A percentile compares a stretch with the other conserved stretches of the same genome.
phyloP scores from a whole-genome alignment of 164 flowering plant species.

The Kingdonia uniflora region DNA sequence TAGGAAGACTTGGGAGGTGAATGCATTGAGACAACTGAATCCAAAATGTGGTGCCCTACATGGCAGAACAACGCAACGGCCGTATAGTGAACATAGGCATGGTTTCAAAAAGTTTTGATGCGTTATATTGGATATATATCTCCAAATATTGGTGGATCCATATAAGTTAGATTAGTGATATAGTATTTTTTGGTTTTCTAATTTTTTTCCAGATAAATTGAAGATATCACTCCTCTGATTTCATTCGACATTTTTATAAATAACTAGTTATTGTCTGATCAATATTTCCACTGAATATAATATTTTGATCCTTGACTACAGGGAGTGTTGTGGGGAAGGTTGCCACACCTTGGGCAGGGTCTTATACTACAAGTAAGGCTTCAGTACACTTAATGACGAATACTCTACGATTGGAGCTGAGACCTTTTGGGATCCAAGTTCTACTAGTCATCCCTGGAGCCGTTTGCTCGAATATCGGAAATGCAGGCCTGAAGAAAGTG shows the following conservation, averaged over 20 bases:
- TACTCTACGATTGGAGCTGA: conserved; percentile 38
- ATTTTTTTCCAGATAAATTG: too few species aligned
- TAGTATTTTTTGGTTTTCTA: too few species aligned
- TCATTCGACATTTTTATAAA: too few species aligned
- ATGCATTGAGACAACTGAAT: conserved; percentile 49
- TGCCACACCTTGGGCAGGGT: conserved; percentile 68
- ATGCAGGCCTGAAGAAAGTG: conserved; percentile 23
- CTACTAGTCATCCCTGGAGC: conserved; percentile 51
- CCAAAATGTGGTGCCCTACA: conserved; percentile 54
- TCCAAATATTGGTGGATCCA: too few species aligned
- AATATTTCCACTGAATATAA: too few species aligned
- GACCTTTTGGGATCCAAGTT: conserved; percentile 53
- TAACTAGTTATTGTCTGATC: too few species aligned
- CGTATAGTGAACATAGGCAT: conserved; percentile 31
- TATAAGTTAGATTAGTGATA: too few species aligned
- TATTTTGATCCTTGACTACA: too few species aligned
- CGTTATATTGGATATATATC: too few species aligned
- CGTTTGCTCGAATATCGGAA: conserved; percentile 43
- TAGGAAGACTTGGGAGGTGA: conserved; percentile 48
- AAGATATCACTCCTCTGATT: too few species aligned
- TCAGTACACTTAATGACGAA: conserved; percentile 48
- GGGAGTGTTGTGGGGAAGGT: conserved; percentile 54
- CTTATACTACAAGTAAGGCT: conserved; percentile 56
- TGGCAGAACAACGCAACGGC: conserved; percentile 37
- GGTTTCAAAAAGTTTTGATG: too few species aligned